phyloP scores from a whole-genome alignment of 169 alveolate species.

The Plasmodium inui region DNA sequence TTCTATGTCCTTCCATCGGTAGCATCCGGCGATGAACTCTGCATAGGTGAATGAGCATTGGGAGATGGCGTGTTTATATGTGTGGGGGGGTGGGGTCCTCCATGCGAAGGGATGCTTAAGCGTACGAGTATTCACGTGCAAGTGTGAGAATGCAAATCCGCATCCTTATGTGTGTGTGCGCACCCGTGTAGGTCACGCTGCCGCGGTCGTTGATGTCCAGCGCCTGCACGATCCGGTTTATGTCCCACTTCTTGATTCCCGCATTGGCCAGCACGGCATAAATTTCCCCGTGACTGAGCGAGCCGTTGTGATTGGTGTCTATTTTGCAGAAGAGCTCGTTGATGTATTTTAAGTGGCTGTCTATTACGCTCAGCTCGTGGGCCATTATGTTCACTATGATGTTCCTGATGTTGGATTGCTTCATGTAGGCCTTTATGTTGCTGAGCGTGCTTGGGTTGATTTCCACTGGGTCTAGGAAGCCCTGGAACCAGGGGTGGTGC shows the following conservation, averaged over 20 bases:
- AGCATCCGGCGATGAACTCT: slow-evolving; percentile 74
- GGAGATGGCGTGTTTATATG: background rate
- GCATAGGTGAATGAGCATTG: background rate
- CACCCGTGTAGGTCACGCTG: slow-evolving; percentile 62
- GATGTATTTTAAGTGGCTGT: slow-evolving; percentile 47
- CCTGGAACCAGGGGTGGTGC: slow-evolving; percentile 77
- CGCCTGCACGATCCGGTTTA: slow-evolving; percentile 66
- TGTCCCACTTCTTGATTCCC: slow-evolving; percentile 74
- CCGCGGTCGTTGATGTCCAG: slow-evolving; percentile 68
- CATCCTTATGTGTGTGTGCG: background rate
- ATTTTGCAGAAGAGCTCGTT: slow-evolving; percentile 59
- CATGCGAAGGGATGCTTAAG: background rate
- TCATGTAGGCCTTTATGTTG: slow-evolving; percentile 71
- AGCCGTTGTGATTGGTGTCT: slow-evolving; percentile 68
- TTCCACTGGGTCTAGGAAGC: slow-evolving; percentile 54
- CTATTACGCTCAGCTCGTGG: slow-evolving; percentile 68
- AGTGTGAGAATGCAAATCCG: background rate
- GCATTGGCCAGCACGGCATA: slow-evolving; percentile 60
- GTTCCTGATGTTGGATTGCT: slow-evolving; percentile 70
- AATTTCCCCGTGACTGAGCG: slow-evolving; percentile 70
- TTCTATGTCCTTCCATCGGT: slow-evolving; percentile 75
- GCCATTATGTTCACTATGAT: slow-evolving; percentile 72
- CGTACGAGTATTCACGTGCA: background rate
- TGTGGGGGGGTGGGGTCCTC: background rate
- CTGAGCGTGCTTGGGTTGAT: slow-evolving; percentile 45